Base-by-base conservation (phyloP, 2,329 filamentous ascomycete species). In the Colletotrichum euphorbiae region DNA sequence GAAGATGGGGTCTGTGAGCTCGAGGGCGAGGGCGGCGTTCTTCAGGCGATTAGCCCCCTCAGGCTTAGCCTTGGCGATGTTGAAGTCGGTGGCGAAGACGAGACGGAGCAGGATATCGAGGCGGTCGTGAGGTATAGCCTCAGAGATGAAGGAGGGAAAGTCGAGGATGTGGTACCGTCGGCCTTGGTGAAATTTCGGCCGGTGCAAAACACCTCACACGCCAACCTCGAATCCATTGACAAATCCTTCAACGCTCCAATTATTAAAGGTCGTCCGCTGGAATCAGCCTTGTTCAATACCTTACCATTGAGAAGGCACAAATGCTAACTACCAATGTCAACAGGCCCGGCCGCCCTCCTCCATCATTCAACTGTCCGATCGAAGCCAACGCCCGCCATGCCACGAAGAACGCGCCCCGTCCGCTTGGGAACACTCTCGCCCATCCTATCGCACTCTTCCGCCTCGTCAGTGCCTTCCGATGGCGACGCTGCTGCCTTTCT, bases 111-210 rank as follows among this genome's bases (percentile, higher is more conserved):
- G 17, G 31, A 54, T 54, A 21, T 54, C 51, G 1, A 54, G 51
- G 33, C 51, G 51, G 9, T 54, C 33, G 31, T 38, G 28, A 0
- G 51, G 51, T 12, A 54, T 17, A 15, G 33, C 51, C 33, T 54
- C 51, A 3, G 31, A 6, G n/a, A 54, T 24, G 17, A 54, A 54
- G 51, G 31, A 36, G 33, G 51, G 31, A n/a, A 36, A 54, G 9
- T 54, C 51, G 33, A 54, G 51, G 3, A 54, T 54, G 13, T 54
- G 51, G 33, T 54, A 38, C 13, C 51, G 51, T 19, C 51, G 51
- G 51, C 51, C 51, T 54, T 54, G 51, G 33, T 54, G 51, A n/a
- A 36, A 19, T 36, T n/a, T n/a, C n/a, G n/a, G n/a, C n/a, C n/a
- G n/a, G n/a, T n/a, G n/a, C n/a, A n/a, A n/a, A n/a, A n/a, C n/a